phyloP scores from a whole-genome alignment of 768 basidiomycete species.

The Tremella fuciformis region DNA sequence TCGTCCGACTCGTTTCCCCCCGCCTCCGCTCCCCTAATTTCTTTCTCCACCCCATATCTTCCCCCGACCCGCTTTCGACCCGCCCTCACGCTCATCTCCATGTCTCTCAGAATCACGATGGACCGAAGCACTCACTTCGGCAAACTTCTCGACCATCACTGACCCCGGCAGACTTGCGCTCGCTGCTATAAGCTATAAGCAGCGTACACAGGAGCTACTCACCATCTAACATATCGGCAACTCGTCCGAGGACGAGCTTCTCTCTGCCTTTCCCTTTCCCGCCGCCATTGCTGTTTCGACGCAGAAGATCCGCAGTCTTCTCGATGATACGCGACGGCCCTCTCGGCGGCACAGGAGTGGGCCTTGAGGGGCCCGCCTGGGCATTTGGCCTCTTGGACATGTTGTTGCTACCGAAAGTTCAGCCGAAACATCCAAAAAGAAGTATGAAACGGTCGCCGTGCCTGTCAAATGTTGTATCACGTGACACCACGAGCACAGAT shows the following conservation, averaged over 20 bases:
- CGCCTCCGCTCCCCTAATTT: too few relatives aligned
- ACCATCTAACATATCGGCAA: constrained; percentile 24
- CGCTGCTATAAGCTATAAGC: constrained; percentile 52
- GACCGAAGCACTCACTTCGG: constrained; percentile 69
- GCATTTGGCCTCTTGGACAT: constrained; percentile 1
- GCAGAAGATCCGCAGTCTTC: constrained; percentile 29
- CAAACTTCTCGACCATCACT: constrained; percentile 84
- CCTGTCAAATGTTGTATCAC: neutral
- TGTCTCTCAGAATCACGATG: neutral
- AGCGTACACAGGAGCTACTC: constrained; percentile 4
- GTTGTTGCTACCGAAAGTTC: neutral
- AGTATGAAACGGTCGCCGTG: neutral
- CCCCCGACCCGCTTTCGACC: too few relatives aligned
- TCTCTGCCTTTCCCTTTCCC: constrained; percentile 24
- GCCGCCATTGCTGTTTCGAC: constrained; percentile 17
- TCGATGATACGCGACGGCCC: constrained; percentile 16
- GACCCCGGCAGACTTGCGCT: constrained; percentile 65
- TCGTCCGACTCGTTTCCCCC: too few relatives aligned
- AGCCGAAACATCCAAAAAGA: neutral
- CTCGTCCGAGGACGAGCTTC: constrained; percentile 24
- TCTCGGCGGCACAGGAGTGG: constrained; percentile 3
- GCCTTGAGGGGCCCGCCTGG: constrained; percentile 13
- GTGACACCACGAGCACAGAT: neutral
- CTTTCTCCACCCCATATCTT: too few relatives aligned
- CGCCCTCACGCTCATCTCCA: neutral